Conservation (phyloP, 2,329 filamentous ascomycete genomes). For the Hymenotorrendiella dingleyae region DNA sequence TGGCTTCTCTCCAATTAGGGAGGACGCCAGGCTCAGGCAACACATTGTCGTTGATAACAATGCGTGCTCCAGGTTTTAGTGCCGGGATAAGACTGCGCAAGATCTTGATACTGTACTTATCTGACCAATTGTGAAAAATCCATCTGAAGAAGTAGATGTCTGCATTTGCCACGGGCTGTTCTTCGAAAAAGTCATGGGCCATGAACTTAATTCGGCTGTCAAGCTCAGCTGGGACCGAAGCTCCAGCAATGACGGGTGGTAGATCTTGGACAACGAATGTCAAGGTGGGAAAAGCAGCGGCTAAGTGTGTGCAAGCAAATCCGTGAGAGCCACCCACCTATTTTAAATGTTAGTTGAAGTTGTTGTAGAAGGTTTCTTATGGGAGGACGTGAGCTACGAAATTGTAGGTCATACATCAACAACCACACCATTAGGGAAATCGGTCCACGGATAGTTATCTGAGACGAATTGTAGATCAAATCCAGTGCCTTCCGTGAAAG, state of each 20-base stretch:
- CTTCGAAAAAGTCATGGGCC: conserved; percentile 39
- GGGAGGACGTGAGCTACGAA: no score
- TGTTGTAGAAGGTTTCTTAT: neutral
- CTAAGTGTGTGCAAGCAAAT: conserved; percentile 17
- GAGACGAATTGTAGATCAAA: conserved; percentile 3
- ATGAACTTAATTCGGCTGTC: conserved; percentile 24
- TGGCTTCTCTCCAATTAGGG: conserved; percentile 2
- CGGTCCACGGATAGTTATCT: conserved; percentile 12
- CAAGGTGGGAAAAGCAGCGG: conserved; percentile 17
- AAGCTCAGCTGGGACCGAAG: conserved; percentile 9
- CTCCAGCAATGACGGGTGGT: conserved; percentile 28
- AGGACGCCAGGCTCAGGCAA: conserved; percentile 3
- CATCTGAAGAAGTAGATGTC: conserved; percentile 41
- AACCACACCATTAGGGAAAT: conserved; percentile 5
- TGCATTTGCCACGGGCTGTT: conserved; percentile 22
- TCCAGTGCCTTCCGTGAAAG: conserved; percentile 3
- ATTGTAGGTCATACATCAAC: conserved; percentile 10
- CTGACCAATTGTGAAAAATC: conserved; percentile 44
- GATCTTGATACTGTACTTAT: conserved; percentile 34
- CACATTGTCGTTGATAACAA: conserved; percentile 21
- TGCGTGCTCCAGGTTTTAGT: conserved; percentile 34
- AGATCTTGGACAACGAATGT: conserved; percentile 31
- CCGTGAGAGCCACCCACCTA: conserved; percentile 26
- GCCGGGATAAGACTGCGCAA: conserved; percentile 34
- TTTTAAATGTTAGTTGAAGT: neutral